These are phyloP conservation scores for Nephelium lappaceum DNA, from an alignment of 345 rosid species.

Conservation along the genomic window DNA sequence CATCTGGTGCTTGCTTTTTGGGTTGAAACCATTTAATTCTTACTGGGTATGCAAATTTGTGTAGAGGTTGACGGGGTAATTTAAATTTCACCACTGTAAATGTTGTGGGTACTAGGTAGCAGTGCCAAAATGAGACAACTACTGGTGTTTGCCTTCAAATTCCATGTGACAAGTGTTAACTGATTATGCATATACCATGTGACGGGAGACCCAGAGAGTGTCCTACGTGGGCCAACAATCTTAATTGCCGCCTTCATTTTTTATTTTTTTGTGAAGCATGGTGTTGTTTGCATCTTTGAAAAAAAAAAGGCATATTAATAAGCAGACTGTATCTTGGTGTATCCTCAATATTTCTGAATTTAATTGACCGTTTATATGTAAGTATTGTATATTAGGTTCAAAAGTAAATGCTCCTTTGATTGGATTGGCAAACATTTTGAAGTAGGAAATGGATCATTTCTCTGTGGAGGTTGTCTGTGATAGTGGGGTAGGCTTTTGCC, in stretches of 20 bases:
- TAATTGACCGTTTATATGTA: neutral
- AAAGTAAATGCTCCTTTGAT: constrained; percentile 10
- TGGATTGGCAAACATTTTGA: neutral
- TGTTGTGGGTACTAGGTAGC: neutral
- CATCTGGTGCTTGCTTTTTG: neutral
- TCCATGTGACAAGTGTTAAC: constrained; percentile 2
- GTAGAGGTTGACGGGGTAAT: neutral
- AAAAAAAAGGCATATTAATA: neutral
- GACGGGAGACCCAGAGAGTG: constrained; percentile 15
- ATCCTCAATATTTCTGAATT: neutral
- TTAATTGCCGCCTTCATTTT: constrained; percentile 9
- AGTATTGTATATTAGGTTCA: neutral
- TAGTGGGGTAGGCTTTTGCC: constrained; percentile 15
- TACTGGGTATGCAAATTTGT: neutral
- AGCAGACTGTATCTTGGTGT: neutral
- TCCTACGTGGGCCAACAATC: constrained; percentile 15
- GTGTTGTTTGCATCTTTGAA: neutral
- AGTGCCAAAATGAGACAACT: constrained; percentile 3
- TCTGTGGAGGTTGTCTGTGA: neutral
- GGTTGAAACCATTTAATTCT: neutral
- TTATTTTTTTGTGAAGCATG: neutral
- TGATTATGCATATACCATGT: constrained; percentile 8
- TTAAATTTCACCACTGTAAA: neutral
- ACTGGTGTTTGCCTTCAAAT: neutral
- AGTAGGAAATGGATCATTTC: neutral